Evolutionary conservation across 495 filamentous ascomycete species (phyloP).

Genomic region (Neurospora sp.): DNA sequence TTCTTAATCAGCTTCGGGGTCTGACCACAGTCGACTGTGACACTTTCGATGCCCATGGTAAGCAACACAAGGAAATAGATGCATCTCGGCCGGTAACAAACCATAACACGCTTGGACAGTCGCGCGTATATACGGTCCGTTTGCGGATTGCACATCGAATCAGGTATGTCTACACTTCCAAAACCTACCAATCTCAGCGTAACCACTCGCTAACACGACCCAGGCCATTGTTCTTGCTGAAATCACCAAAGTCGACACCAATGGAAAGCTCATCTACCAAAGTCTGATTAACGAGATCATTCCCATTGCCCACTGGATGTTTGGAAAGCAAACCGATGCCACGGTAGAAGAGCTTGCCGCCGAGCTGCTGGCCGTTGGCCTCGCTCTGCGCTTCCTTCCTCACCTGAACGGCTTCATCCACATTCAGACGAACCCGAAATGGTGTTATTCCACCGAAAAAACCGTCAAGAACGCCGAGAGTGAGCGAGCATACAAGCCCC

Average conservation of each 20-base stretch:
- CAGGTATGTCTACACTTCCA: slow-evolving; percentile 35
- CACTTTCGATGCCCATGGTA: slow-evolving; percentile 48
- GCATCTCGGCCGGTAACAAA: background rate
- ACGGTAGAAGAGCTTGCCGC: slow-evolving; percentile 42
- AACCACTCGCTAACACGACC: background rate
- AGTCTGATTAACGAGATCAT: slow-evolving; percentile 37
- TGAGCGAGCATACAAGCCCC: slow-evolving; percentile 23
- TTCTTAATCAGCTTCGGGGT: slow-evolving; percentile 31
- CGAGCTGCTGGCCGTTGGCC: slow-evolving; percentile 50
- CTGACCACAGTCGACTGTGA: slow-evolving; percentile 49
- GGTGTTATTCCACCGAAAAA: slow-evolving; percentile 41
- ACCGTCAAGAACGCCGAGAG: slow-evolving; percentile 46
- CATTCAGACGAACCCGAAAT: slow-evolving; percentile 52
- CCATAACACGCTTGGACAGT: slow-evolving; percentile 26
- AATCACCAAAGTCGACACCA: slow-evolving; percentile 25
- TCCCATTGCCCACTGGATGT: slow-evolving; percentile 27
- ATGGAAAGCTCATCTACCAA: slow-evolving; percentile 34
- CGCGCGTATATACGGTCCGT: slow-evolving; percentile 46
- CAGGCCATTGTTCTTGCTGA: slow-evolving; percentile 53
- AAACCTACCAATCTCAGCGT: background rate
- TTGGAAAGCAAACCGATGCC: slow-evolving; percentile 28
- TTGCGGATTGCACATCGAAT: slow-evolving; percentile 58
- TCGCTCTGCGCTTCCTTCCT: slow-evolving; percentile 33
- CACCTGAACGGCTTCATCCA: slow-evolving; percentile 46
- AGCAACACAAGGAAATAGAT: background rate